These are phyloP conservation scores for Pleurotus platypus DNA, from an alignment of 768 basidiomycete genomes.

Conservation along the genomic window DNA sequence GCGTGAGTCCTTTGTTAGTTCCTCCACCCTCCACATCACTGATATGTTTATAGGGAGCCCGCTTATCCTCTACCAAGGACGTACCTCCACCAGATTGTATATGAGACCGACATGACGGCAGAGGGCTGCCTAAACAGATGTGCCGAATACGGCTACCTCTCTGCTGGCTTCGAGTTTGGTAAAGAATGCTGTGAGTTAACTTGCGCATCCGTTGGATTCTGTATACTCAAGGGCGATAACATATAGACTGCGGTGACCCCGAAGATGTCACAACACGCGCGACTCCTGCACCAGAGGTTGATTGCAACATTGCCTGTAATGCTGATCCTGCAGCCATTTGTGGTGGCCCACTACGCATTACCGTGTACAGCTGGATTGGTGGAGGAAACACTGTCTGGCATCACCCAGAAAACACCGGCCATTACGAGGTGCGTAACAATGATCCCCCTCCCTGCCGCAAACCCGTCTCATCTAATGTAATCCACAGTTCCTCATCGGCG, in stretches of 20 bases:
- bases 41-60: constrained; percentile 38
- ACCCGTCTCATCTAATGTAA: no score
- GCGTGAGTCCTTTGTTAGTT: constrained; percentile 33
- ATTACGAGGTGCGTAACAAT: constrained; percentile 39
- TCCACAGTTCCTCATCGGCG: constrained; percentile 27
- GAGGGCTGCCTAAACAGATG: constrained; percentile 38
- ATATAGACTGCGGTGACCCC: constrained; percentile 43
- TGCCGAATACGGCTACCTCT: constrained; percentile 31
- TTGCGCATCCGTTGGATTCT: background rate
- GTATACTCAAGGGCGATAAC: no score
- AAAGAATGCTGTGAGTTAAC: constrained; percentile 5
- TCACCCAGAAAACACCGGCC: constrained; percentile 58
- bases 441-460: no score
- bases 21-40: background rate
- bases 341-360: constrained; percentile 12
- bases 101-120: constrained; percentile 22
- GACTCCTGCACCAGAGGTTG: constrained; percentile 33
- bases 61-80: constrained; percentile 9
- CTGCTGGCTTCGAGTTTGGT: constrained; percentile 39
- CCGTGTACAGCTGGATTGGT: constrained; percentile 35
- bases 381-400: constrained; percentile 59
- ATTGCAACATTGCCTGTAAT: constrained; percentile 31
- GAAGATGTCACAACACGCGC: constrained; percentile 43
- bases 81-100: constrained; percentile 2
- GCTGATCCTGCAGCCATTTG: constrained; percentile 14